Evolutionary conservation across 73 alveolate genomes (phyloP), one percentile per base, ranked within the genome.

Genomic region (Blepharisma stoltei): DNA sequence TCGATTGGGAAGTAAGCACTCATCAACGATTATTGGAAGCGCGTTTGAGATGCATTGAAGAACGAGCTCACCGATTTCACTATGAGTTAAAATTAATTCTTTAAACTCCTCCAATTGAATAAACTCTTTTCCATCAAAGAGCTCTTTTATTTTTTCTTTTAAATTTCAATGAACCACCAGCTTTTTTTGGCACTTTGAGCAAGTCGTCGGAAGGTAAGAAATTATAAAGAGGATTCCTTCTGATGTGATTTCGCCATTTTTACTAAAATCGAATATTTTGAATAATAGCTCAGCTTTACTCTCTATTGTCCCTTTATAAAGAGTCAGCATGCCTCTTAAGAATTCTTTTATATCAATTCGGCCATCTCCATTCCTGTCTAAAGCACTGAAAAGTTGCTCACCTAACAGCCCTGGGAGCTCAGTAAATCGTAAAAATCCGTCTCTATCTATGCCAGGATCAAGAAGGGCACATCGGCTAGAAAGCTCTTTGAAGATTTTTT

Each of bases 321-420:
- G 60, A 46, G 78, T 78, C 78, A 71, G 47, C 84, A 93, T 82
- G 6, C 97, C 95, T 3, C 81, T 79, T 23, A 87, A 88, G 70
- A 93, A 93, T 48, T 93, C 98, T 80, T 89, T 83, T 70, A 82
- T 45, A 55, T 92, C 93, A 27, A 93, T 81, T 70, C 76, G 87
- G 55, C 94, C 96, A 48, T 91, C 88, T 53, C 84, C 86, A 67
- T 90, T 83, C 55, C 70, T 60, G 70, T 93, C 95, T 20, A 93
- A 81, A 46, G 89, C 91, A 45, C 88, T 78, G 77, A 81, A 93
- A 76, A 93, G 81, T 71, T 96, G 79, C 75, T 93, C 97, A 55
- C 93, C 94, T 21, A 93, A 82, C 46, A 93, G 83, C 27, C 98
- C 96, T 6, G 98, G 98, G 25, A 93, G 88, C 49, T 83, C 80